These are phyloP conservation scores for Colletotrichum sublineola DNA, from an alignment of 2,329 filamentous ascomycete genomes.

Conservation along the genomic window DNA sequence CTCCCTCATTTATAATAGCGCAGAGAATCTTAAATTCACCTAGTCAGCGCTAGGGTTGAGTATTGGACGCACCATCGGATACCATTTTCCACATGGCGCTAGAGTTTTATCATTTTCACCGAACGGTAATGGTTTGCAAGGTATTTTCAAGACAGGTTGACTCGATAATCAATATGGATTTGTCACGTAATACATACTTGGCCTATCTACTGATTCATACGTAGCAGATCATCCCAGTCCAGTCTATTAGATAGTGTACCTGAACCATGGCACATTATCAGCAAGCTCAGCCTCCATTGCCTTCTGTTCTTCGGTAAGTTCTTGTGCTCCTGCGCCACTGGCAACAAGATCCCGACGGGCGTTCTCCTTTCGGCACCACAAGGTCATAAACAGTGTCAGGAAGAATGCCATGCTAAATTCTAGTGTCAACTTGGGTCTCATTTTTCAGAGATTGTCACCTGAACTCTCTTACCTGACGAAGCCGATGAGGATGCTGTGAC, in stretches of 20 bases:
- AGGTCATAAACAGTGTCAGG: constrained; percentile 50
- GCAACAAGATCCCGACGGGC: constrained; percentile 47
- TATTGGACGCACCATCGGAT: neutral
- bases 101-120: neutral
- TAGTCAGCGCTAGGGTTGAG: neutral
- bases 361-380: constrained; percentile 50
- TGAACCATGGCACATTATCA: constrained; percentile 50
- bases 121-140: accelerated
- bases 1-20: neutral
- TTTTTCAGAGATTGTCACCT: neutral
- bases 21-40: neutral
- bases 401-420: constrained; percentile 47
- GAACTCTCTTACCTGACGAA: constrained; percentile 33
- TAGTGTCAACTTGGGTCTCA: constrained; percentile 41
- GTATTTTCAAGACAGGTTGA: accelerated
- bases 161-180: neutral
- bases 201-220: neutral
- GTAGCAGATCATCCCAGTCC: neutral
- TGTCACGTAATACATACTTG: neutral
- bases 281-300: constrained; percentile 49
- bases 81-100: neutral
- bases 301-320: constrained; percentile 49
- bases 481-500: constrained; percentile 60
- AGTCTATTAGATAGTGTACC: constrained; percentile 46
- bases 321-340: constrained; percentile 33